These are phyloP conservation scores for Vitis rupestris DNA, from an alignment of 164 flowering plant species.

Conservation along the genomic window DNA sequence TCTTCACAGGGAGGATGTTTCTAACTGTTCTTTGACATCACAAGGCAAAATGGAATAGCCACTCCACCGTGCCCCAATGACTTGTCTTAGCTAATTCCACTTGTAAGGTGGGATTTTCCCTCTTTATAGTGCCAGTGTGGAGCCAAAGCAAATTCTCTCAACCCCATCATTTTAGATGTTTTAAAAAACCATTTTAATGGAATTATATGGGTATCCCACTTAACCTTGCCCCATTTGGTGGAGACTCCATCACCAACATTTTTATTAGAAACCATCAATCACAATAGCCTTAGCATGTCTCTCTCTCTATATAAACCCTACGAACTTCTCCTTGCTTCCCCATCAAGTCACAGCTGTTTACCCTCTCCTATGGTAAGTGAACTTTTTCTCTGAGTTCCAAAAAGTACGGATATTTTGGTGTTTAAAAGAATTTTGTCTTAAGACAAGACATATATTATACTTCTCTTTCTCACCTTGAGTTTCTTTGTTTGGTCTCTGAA, in stretches of 20 bases:
- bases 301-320: conserved; percentile 1
- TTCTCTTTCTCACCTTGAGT: not conserved
- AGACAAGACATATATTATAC: too few relatives aligned
- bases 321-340: not conserved
- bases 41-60: conserved; percentile 7
- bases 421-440: not conserved
- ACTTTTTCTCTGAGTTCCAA: not conserved
- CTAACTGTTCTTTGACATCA: conserved; percentile 13
- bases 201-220: conserved; percentile 25
- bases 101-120: conserved; percentile 6
- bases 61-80: conserved; percentile 6
- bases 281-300: not conserved
- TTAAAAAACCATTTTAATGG: conserved; percentile 7
- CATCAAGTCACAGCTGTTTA: not conserved
- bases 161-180: conserved; percentile 3
- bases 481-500: not conserved
- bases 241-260: conserved; percentile 17
- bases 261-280: not conserved
- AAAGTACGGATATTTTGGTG: not conserved
- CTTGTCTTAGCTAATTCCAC: conserved; percentile 9
- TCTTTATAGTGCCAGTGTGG: conserved; percentile 11
- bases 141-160: conserved; percentile 7
- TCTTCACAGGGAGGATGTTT: not conserved
- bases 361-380: not conserved
- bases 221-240: conserved; percentile 28